Percentiles rank a stretch among this genome's conserved stretches.
phyloP scores from a whole-genome alignment of 2,329 filamentous ascomycete genomes.

The Coleophoma cylindrospora region DNA sequence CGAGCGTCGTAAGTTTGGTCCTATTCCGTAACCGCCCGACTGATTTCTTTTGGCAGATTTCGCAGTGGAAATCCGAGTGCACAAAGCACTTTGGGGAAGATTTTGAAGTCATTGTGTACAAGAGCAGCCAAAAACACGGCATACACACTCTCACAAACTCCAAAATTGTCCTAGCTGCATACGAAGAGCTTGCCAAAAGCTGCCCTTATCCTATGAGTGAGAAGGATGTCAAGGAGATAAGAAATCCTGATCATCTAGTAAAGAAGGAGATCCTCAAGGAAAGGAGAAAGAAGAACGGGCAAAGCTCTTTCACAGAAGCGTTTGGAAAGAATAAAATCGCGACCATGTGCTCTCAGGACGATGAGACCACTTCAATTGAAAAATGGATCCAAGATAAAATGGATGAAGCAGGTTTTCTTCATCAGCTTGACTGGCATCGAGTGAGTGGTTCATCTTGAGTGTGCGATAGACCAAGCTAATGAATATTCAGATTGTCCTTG shows the following conservation, averaged over 20 bases:
- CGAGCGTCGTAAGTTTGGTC: background rate
- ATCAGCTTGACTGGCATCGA: constrained; percentile 36
- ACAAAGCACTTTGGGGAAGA: background rate
- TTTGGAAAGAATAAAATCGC: too few species aligned
- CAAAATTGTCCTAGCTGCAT: background rate
- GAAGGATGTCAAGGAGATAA: background rate
- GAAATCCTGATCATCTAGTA: background rate
- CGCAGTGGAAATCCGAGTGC: background rate
- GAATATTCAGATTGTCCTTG: constrained; percentile 36
- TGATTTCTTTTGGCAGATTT: background rate
- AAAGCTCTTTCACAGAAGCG: too few species aligned
- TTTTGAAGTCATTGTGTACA: background rate
- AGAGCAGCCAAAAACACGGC: background rate
- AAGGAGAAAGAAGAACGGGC: too few species aligned
- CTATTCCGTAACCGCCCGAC: background rate
- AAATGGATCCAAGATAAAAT: background rate
- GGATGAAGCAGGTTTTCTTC: constrained; percentile 15
- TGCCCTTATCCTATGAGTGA: background rate
- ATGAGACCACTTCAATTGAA: background rate
- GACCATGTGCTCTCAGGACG: background rate
- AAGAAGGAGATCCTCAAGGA: background rate
- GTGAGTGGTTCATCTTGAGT: constrained; percentile 1
- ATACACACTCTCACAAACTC: background rate
- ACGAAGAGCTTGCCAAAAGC: background rate
- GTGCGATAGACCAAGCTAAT: background rate